A percentile compares a stretch with the other conserved stretches of the same genome.
Evolutionary conservation across 345 rosid genomes (phyloP).

Genomic region (Syzygium aqueum): DNA sequence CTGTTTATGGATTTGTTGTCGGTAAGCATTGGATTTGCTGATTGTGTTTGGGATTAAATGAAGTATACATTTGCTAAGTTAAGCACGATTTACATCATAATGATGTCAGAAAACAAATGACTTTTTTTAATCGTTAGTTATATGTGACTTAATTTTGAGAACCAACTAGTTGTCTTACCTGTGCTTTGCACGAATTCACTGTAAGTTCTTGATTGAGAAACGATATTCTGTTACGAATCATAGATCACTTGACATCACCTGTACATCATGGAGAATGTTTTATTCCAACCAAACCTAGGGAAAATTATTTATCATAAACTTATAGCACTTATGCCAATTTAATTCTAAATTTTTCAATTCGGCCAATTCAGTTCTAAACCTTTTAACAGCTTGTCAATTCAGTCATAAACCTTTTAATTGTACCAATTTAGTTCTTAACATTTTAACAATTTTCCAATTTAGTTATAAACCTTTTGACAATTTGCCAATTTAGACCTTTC

Average conservation of each 20-base stretch:
- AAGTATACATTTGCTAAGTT: neutral
- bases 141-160: neutral
- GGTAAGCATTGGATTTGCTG: neutral
- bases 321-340: too few species aligned
- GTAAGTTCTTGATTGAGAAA: neutral
- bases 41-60: neutral
- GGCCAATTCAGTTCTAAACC: too few species aligned
- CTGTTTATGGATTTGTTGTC: neutral
- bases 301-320: too few species aligned
- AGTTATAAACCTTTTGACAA: too few species aligned
- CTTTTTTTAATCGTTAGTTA: neutral
- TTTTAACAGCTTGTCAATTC: too few species aligned
- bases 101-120: neutral
- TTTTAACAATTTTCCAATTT: too few species aligned
- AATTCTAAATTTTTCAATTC: too few species aligned
- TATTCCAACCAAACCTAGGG: neutral
- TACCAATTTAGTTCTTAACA: too few species aligned
- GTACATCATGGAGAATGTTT: neutral
- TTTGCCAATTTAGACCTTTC: too few species aligned
- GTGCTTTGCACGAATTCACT: neutral
- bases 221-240: neutral
- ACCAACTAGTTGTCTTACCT: neutral
- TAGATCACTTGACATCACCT: neutral
- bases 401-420: too few species aligned
- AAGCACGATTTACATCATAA: neutral